phyloP scores from a whole-genome alignment of 257 asterid genomes.

The Solanum microdontum region DNA sequence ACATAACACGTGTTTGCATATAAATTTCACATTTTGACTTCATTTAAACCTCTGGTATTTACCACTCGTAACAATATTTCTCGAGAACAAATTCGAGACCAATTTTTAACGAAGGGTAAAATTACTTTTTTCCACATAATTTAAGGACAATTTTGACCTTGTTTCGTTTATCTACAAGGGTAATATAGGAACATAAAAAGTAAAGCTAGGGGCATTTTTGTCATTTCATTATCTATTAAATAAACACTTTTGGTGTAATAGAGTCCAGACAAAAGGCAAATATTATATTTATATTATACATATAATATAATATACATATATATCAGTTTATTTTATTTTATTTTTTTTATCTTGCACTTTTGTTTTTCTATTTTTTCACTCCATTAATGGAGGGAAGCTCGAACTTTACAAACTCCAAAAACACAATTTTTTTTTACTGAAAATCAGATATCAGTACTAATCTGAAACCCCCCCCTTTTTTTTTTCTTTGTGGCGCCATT shows the following conservation, averaged over 20 bases:
- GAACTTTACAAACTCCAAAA: slow-evolving; percentile 26
- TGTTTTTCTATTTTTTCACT: not conserved
- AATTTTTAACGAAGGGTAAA: not conserved
- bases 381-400: slow-evolving; percentile 69
- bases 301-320: not conserved
- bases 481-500: slow-evolving; percentile 56
- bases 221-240: not conserved
- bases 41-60: not conserved
- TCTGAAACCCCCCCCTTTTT: slow-evolving; percentile 1
- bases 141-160: not conserved
- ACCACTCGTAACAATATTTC: not conserved
- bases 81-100: not conserved
- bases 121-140: not conserved
- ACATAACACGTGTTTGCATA: not conserved
- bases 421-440: not conserved
- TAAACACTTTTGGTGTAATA: not conserved
- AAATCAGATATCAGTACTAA: not conserved
- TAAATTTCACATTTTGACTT: not conserved
- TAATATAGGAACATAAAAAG: not conserved
- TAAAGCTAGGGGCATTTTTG: not conserved
- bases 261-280: slow-evolving; percentile 21
- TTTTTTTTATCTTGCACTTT: not conserved
- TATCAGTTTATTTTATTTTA: slow-evolving; percentile 6
- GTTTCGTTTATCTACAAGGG: not conserved
- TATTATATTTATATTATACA: not conserved